Conservation (phyloP, 2,329 filamentous ascomycete species). For the Venturia effusa region DNA sequence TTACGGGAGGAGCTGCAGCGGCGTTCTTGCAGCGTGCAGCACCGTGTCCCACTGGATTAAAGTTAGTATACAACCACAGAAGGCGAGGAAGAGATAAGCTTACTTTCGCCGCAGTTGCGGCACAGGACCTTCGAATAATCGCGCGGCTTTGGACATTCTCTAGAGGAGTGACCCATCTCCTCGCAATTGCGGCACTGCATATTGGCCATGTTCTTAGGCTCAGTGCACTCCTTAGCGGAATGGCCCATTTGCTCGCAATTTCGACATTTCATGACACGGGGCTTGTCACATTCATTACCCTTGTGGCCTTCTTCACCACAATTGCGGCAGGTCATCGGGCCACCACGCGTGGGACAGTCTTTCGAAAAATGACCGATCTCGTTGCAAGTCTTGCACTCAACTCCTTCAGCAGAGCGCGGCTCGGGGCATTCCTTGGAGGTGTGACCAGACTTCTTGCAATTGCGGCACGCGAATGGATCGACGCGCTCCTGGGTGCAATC, state of each 20-base stretch:
- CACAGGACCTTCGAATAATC: slow-evolving; percentile 39
- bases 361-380: slow-evolving; percentile 21
- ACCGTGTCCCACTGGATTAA: slow-evolving; percentile 19
- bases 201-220: slow-evolving; percentile 33
- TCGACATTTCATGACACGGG: slow-evolving; percentile 23
- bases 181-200: slow-evolving; percentile 62
- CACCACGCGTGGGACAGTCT: slow-evolving; percentile 8
- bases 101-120: slow-evolving; percentile 32
- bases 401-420: slow-evolving; percentile 39
- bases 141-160: slow-evolving; percentile 44
- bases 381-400: slow-evolving; percentile 49
- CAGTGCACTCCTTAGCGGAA: slow-evolving; percentile 16
- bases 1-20: slow-evolving; percentile 13
- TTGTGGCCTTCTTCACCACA: slow-evolving; percentile 22
- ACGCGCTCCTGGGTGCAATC: slow-evolving; percentile 48
- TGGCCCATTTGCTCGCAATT: slow-evolving; percentile 21
- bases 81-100: background rate
- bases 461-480: slow-evolving; percentile 57
- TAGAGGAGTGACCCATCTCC: slow-evolving; percentile 28
- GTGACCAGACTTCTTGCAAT: slow-evolving; percentile 45
- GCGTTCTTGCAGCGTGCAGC: slow-evolving; percentile 23
- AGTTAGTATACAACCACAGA: background rate
- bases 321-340: slow-evolving; percentile 24
- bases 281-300: slow-evolving; percentile 22
- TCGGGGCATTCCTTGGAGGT: slow-evolving; percentile 30